Percentiles rank a stretch among this genome's conserved stretches.
Conservation (phyloP, 495 filamentous ascomycete genomes). For the Annulohypoxylon stygium region DNA sequence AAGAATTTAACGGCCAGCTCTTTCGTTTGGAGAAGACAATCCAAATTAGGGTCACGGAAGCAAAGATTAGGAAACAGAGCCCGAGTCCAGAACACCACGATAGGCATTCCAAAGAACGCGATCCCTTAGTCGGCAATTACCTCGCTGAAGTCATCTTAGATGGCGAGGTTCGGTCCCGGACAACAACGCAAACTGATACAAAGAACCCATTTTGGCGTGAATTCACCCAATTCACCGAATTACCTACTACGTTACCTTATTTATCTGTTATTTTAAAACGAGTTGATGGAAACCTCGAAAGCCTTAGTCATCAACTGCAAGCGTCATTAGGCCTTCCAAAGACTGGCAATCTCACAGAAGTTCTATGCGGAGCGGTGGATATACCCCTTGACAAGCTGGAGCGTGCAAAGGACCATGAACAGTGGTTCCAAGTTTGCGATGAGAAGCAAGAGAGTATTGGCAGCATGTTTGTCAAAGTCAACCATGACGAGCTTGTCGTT, state of each 20-base stretch:
- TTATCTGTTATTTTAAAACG: slow-evolving; percentile 86
- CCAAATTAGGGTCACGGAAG: slow-evolving; percentile 68
- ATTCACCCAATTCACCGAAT: slow-evolving; percentile 86
- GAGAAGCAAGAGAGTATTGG: slow-evolving; percentile 79
- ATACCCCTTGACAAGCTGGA: slow-evolving; percentile 87
- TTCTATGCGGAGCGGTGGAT: slow-evolving; percentile 78
- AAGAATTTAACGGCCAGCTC: slow-evolving; percentile 58
- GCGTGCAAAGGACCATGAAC: slow-evolving; percentile 81
- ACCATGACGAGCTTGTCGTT: slow-evolving; percentile 88
- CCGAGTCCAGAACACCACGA: slow-evolving; percentile 50
- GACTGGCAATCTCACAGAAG: slow-evolving; percentile 55
- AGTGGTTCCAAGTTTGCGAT: slow-evolving; percentile 89
- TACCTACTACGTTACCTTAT: slow-evolving; percentile 83
- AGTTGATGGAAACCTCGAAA: slow-evolving; percentile 62
- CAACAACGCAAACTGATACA: slow-evolving; percentile 83
- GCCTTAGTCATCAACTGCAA: slow-evolving; percentile 59
- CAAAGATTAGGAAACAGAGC: slow-evolving; percentile 63
- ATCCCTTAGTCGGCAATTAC: slow-evolving; percentile 69
- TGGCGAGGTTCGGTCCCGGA: slow-evolving; percentile 87
- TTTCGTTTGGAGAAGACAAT: slow-evolving; percentile 73
- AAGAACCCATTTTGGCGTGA: slow-evolving; percentile 95
- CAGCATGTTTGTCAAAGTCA: slow-evolving; percentile 86
- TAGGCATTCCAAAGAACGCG: slow-evolving; percentile 54
- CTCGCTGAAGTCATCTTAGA: slow-evolving; percentile 94
- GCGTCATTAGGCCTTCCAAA: slow-evolving; percentile 59